Base-by-base conservation (phyloP, 371 early-diverging fungal genomes). In the Apophysomyces elegans region DNA sequence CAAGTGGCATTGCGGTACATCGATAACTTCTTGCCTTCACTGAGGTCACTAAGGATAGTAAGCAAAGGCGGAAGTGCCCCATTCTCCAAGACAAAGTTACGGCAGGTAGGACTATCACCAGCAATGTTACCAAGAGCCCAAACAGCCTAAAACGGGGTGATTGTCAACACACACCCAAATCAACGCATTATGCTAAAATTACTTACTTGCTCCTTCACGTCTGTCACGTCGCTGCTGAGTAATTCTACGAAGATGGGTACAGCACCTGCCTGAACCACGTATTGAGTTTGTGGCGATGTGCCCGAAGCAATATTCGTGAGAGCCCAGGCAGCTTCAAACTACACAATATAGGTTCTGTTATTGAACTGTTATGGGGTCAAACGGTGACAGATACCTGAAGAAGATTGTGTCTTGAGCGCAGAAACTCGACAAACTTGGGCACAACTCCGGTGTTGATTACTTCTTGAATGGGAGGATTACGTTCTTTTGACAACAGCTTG, bases 61-160 rank as follows among this genome's bases (percentile, higher is more conserved):
- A 99, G 73, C 54, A 99, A 75, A 36, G 95, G 94, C 43, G 80
- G 86, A 43, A 98, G 80, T 14, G 96, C 96, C 43, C 96, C 96
- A 61, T 81, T 80, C 5, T 89, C 78, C 50, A 99, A 86, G 16
- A 99, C 98, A 76, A 84, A 90, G 80, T 99, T 98, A 63, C 99
- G 92, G 78, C 95, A 96, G 9, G 76, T 75, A 60, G 99, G 93
- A 70, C 93, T 92, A 86, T 99, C 99, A 62, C 99, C 99, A 45
- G 99, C 98, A 86, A 99, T 99, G 85, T 99, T 99, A 67, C 99
- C 99, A 45, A 99, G 88, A 11, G 99, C 99, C 99, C 99, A 99
- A 45, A 99, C 99, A 60, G 97, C 97, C 90, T 93, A 60, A 9
- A 38, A 16, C 16, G 21, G 2, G 1, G 1, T 5, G 11, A 5